Percentiles rank a stretch among this genome's conserved stretches.
Conservation (phyloP, 2,329 filamentous ascomycete genomes). For the Cordyceps cicadae region DNA sequence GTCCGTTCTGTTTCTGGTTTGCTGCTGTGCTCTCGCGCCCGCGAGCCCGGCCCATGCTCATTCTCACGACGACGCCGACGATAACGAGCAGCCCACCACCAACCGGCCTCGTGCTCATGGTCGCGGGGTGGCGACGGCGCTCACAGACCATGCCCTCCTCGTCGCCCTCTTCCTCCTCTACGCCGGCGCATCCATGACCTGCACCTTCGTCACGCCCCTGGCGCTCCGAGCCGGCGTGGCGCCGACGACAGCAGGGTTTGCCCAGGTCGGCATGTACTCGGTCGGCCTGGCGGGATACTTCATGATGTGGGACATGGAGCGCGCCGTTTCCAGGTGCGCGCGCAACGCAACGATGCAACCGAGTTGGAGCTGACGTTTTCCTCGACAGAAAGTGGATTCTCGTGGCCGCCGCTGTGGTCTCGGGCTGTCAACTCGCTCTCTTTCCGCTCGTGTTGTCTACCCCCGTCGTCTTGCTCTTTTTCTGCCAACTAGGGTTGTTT, state of each 20-base stretch:
- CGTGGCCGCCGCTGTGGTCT: background rate
- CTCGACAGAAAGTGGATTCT: background rate
- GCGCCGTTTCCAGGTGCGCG: background rate
- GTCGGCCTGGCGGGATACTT: background rate
- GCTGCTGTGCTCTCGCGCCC: background rate
- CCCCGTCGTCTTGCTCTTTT: background rate
- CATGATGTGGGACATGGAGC: background rate
- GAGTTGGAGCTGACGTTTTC: background rate
- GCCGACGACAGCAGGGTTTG: background rate
- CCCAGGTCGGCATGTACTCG: background rate
- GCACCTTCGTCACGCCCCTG: background rate
- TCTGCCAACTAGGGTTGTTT: background rate
- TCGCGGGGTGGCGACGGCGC: background rate
- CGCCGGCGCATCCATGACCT: background rate
- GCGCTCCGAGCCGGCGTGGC: background rate
- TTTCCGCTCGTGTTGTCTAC: background rate
- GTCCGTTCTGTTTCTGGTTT: background rate
- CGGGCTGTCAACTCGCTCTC: background rate
- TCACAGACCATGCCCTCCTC: background rate
- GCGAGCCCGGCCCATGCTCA: background rate
- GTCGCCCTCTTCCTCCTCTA: background rate
- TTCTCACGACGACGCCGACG: background rate
- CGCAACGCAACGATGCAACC: background rate
- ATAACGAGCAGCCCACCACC: background rate
- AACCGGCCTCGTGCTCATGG: background rate